Percentiles rank a stretch among this genome's conserved stretches.
Evolutionary conservation across 108 stramenopile species (phyloP).

Genomic region (Pseudonitzschia pungens): DNA sequence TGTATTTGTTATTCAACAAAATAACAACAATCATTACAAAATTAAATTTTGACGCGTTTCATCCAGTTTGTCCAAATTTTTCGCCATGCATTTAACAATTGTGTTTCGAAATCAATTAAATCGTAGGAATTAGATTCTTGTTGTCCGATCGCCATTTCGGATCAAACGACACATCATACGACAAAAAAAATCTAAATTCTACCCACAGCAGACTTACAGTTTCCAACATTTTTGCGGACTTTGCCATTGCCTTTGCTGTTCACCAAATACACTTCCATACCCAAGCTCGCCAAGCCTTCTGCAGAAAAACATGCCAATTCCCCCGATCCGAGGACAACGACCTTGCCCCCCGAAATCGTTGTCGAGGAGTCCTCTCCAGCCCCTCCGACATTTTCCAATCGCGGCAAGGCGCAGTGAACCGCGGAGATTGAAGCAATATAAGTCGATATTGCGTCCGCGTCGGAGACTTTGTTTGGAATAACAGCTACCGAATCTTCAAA

Average conservation of each 20-base stretch:
- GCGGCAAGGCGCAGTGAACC: conserved; percentile 60
- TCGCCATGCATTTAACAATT: neutral
- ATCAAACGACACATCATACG: neutral
- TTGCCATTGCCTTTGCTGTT: conserved; percentile 43
- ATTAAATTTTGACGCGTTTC: neutral
- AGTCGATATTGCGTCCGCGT: conserved; percentile 62
- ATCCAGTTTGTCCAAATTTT: neutral
- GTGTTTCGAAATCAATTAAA: neutral
- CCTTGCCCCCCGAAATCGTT: conserved; percentile 28
- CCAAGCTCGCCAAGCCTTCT: conserved; percentile 67
- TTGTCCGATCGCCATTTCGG: too few species aligned
- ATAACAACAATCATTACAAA: too few species aligned
- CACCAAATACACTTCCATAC: conserved; percentile 59
- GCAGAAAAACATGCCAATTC: conserved; percentile 70
- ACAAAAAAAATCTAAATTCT: neutral
- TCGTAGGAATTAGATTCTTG: neutral
- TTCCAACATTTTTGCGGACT: conserved; percentile 24
- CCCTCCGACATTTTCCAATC: conserved; percentile 59
- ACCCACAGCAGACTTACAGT: conserved; percentile 8
- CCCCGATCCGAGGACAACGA: conserved; percentile 71
- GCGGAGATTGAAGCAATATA: conserved; percentile 50
- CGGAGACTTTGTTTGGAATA: conserved; percentile 50
- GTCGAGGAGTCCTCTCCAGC: conserved; percentile 17
- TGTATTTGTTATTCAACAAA: too few species aligned
- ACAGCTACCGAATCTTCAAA: conserved; percentile 58